These are phyloP conservation scores for Globisporangium uncinulatum DNA, from an alignment of 352 stramenopile species.

Conservation along the genomic window DNA sequence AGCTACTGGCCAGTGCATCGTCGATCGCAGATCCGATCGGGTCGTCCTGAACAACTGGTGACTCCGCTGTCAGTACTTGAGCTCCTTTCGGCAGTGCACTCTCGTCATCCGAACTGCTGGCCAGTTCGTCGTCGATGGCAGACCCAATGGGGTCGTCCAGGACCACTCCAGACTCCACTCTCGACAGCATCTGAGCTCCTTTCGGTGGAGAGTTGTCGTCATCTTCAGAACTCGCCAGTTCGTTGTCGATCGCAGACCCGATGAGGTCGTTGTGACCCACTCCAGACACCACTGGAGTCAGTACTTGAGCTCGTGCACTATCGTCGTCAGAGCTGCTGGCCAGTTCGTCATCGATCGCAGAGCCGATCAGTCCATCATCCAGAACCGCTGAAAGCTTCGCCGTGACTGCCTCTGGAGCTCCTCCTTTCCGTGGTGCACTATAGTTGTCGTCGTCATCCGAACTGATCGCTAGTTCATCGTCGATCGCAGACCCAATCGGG, in stretches of 20 bases:
- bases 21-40: conserved; percentile 18
- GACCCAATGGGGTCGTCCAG: background rate
- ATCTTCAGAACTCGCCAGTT: background rate
- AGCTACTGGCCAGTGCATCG: conserved; percentile 23
- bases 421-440: background rate
- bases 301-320: conserved; percentile 3
- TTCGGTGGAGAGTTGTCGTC: background rate
- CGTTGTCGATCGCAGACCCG: background rate
- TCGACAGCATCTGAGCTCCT: background rate
- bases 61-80: too few relatives aligned
- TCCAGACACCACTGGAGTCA: background rate
- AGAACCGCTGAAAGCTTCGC: too few relatives aligned
- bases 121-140: too few relatives aligned
- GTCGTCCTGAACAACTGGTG: conserved; percentile 1
- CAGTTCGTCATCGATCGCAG: too few relatives aligned
- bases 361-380: background rate
- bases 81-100: too few relatives aligned
- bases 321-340: too few relatives aligned
- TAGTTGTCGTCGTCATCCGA: conserved; percentile 16
- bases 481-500: conserved; percentile 17
- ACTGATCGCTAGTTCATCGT: conserved; percentile 24
- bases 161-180: background rate
- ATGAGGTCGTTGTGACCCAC: background rate
- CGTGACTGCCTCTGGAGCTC: too few relatives aligned
- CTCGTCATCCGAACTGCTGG: too few relatives aligned